Percentiles rank a stretch among this genome's conserved stretches.
Evolutionary conservation across 73 alveolate species (phyloP).

Genomic region (Uronychia binucleata): DNA sequence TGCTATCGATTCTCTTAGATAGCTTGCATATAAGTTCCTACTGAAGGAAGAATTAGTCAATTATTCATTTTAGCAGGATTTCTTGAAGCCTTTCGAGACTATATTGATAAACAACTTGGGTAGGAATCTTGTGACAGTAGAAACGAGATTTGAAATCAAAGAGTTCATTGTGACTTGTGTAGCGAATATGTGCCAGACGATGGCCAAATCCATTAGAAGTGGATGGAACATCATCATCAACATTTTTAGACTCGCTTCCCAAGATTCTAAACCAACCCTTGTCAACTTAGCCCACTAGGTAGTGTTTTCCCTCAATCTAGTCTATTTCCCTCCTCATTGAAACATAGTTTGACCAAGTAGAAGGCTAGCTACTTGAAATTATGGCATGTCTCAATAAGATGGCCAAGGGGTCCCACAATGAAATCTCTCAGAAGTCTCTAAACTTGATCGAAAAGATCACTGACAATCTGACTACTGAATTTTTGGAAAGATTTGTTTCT

Average conservation of each 20-base stretch:
- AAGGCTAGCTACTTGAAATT: conserved; percentile 28
- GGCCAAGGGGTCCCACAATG: conserved; percentile 23
- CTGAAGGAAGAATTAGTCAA: conserved; percentile 73
- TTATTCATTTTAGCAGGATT: conserved; percentile 73
- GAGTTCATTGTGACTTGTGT: conserved; percentile 64
- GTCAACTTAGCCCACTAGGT: conserved; percentile 28
- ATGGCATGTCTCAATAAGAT: conserved; percentile 28
- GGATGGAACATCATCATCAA: conserved; percentile 74
- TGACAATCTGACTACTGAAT: background rate
- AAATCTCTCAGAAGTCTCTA: conserved; percentile 18
- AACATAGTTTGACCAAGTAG: conserved; percentile 15
- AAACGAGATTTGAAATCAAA: conserved; percentile 54
- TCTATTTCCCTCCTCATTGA: background rate
- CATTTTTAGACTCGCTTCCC: conserved; percentile 71
- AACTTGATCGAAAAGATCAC: conserved; percentile 27
- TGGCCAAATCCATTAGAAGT: conserved; percentile 33
- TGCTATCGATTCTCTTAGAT: conserved; percentile 78
- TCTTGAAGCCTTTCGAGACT: conserved; percentile 79
- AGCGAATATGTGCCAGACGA: conserved; percentile 56
- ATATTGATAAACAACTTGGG: conserved; percentile 52
- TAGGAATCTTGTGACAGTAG: conserved; percentile 1
- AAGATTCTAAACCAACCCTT: conserved; percentile 35
- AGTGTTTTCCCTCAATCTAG: conserved; percentile 1
- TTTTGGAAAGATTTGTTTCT: background rate
- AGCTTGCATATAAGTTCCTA: conserved; percentile 76